Base-by-base conservation (phyloP, 2,329 filamentous ascomycete genomes). In the Diplodia mutila region DNA sequence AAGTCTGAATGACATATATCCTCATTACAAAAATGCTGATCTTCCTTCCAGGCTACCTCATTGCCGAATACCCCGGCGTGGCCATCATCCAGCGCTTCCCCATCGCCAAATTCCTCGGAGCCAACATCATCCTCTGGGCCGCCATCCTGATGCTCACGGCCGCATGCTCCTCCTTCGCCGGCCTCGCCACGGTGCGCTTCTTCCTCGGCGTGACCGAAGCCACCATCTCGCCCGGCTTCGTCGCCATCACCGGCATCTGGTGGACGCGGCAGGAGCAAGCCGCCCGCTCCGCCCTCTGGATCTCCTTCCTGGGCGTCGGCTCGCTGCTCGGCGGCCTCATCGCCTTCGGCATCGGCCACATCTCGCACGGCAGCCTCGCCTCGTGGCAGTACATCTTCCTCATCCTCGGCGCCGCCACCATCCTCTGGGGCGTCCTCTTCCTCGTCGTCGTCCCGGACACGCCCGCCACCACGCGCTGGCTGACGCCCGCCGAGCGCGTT, bases 131-230 rank as follows among this genome's bases (percentile, higher is more conserved):
- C 9, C 79, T 85, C 70, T 87, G 85, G 85, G 85, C 85, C 4
- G 66, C 67, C 29, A 68, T 86, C 2, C 80, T 92, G 0, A 87
- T 88, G 0, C 84, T 85, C 61, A 89, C 90, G 70, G 86, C 89
- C 1, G 86, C 85, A 1, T 87, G 86, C 70, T 80, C 79, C 53
- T 87, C 84, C 74, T 92, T 91, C 71, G 77, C 79, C 0, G 84
- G 86, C 1, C 80, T 92, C 1, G 81, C 90, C n/a, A 78, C 82
- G 0, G 85, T 90, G 2, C 84, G 90, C 5, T 90, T 87, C 0
- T 77, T 92, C 9, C 83, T 92, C 4, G 90, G 90, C 61, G 85
- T 90, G 61, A 91, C 91, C 72, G 90, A 92, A 76, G 85, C 89
- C 57, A 69, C 69, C 61, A 0, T 86, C 85, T 55, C 75, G 23